Conservation (phyloP, 345 rosid species). For the Litchi chinensis region DNA sequence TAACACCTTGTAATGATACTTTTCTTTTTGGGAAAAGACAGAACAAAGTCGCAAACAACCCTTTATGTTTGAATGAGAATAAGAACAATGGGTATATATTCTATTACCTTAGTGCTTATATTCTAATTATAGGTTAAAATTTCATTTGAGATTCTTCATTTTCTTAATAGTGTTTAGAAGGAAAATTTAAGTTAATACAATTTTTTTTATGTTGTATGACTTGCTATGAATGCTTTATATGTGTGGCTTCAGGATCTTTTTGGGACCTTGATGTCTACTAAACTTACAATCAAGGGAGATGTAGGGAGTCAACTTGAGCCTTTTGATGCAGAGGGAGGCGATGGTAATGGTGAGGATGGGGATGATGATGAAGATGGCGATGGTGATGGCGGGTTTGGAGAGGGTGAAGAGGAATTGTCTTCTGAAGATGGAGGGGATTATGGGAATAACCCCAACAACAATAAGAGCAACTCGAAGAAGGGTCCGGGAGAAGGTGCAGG, state of each 20-base stretch:
- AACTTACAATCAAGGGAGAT: slow-evolving; percentile 38
- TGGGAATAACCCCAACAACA: slow-evolving; percentile 42
- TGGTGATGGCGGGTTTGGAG: slow-evolving; percentile 50
- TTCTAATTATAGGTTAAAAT: neutral
- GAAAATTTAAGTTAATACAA: neutral
- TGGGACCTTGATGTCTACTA: slow-evolving; percentile 22
- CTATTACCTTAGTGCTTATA: neutral
- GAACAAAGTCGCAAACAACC: neutral
- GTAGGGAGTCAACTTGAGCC: slow-evolving; percentile 35
- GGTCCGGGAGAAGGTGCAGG: slow-evolving; percentile 41
- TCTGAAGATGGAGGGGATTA: slow-evolving; percentile 54
- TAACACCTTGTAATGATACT: neutral
- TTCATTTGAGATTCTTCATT: neutral
- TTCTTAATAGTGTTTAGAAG: neutral
- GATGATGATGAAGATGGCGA: slow-evolving; percentile 33
- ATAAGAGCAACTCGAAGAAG: slow-evolving; percentile 51
- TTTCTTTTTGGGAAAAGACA: neutral
- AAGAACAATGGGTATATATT: neutral
- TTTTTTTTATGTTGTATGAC: neutral
- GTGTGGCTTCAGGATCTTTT: slow-evolving; percentile 39
- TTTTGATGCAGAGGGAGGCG: slow-evolving; percentile 63
- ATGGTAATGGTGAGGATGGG: slow-evolving; percentile 32
- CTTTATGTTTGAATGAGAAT: neutral
- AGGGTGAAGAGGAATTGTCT: slow-evolving; percentile 58
- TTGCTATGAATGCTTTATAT: no score